Evolutionary conservation across 2,329 filamentous ascomycete species (phyloP), one percentile per base, ranked within the genome.

Genomic region (Blumeriella jaapii): DNA sequence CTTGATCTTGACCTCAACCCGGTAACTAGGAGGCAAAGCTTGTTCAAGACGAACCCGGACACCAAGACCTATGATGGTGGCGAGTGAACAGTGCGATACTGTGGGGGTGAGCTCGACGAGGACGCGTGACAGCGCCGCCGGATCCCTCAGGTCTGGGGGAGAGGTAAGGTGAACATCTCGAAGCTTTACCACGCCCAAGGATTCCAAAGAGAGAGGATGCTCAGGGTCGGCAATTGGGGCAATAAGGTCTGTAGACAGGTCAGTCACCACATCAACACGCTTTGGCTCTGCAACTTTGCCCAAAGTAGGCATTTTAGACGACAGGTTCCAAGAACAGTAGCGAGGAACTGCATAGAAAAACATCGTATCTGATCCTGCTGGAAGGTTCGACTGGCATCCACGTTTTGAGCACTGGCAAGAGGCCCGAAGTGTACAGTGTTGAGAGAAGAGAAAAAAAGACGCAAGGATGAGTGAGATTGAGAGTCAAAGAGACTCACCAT

Each of bases 161-260:
- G 80, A 70, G 28, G 65, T 67, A 48, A 98, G 84, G 52, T 74
- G 69, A 51, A 98, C 95, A 59, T 98, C 91, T 19, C 82, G 78
- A n/a, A 98, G 75, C 49, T 93, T 95, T 48, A 98, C 86, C 34
- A 98, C 91, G 20, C 87, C 86, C 25, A 98, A 70, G 52, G 91
- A 86, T 42, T 87, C 91, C 31, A 98, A 72, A 2, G 89, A 93
- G 34, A 95, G 75, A 23, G 91, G 91, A 56, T 98, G 91, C 62
- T 98, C 91, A 2, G 91, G 91, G 59, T 98, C 91, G 15, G 84
- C 89, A 53, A 98, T 95, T 49, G 82, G 82, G 45, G 86, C 84
- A 51, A 98, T 91, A 42, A 98, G 71, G 63, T 98, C 89, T 91
- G 45, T n/a, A n/a, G 45, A 54, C 48, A 55, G 49, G 51, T 63